Percentiles rank a stretch among this genome's conserved stretches.
These are phyloP conservation scores for Berberis vulgaris DNA, from an alignment of 164 flowering plant species.

Conservation along the genomic window DNA sequence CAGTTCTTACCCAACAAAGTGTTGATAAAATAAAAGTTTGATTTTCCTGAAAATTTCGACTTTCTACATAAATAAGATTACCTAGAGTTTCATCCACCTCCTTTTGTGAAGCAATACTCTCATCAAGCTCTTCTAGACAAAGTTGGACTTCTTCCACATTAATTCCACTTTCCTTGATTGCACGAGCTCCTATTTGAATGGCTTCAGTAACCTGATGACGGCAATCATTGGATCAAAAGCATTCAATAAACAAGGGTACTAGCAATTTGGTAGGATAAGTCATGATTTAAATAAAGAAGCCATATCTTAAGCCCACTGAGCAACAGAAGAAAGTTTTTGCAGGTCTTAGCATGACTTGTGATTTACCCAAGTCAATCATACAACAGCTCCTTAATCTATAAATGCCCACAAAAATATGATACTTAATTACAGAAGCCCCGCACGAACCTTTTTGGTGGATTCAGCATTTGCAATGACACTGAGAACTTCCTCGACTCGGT, in stretches of 20 bases:
- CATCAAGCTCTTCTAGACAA: constrained; percentile 62
- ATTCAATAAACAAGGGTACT: no score
- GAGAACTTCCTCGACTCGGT: constrained; percentile 77
- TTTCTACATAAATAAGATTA: constrained; percentile 15
- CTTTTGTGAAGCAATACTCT: constrained; percentile 52
- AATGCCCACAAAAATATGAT: no score
- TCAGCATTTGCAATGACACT: constrained; percentile 60
- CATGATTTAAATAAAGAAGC: neutral
- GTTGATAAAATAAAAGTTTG: no score
- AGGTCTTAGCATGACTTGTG: no score
- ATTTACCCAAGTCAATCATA: neutral
- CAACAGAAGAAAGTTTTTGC: no score
- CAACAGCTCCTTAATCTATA: neutral
- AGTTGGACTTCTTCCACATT: constrained; percentile 55
- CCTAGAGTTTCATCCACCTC: constrained; percentile 55
- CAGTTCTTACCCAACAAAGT: no score
- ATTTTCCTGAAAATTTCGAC: neutral
- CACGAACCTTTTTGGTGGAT: constrained; percentile 63
- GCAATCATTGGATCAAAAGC: neutral
- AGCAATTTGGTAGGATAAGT: neutral
- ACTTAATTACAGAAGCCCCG: neutral
- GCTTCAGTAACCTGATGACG: constrained; percentile 71
- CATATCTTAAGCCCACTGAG: no score
- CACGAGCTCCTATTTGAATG: constrained; percentile 61
- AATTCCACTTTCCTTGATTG: constrained; percentile 57